Evolutionary conservation across 371 early-diverging fungal genomes (phyloP).

Genomic region (Mortierella sp.): DNA sequence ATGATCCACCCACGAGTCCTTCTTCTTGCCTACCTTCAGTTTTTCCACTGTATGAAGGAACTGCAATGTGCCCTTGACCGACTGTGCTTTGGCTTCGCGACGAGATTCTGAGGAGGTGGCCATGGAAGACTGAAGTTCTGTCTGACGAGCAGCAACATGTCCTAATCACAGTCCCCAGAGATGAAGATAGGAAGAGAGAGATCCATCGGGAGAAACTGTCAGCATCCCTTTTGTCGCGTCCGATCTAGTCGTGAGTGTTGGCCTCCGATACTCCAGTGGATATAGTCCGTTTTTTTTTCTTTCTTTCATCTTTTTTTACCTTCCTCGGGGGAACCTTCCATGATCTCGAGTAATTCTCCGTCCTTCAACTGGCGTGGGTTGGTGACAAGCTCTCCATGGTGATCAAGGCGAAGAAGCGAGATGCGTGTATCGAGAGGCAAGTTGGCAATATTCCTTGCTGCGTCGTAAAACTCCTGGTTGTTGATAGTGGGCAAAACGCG

Average conservation of each 20-base stretch:
- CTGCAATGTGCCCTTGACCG: slow-evolving; percentile 45
- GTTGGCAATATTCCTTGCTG: slow-evolving; percentile 38
- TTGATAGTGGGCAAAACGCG: slow-evolving; percentile 25
- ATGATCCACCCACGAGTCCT: too few species aligned
- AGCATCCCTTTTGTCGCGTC: not conserved
- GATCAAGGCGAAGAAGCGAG: slow-evolving; percentile 36
- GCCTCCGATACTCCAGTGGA: not conserved
- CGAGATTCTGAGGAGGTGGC: slow-evolving; percentile 4
- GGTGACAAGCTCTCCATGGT: slow-evolving; percentile 34
- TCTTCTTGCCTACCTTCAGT: slow-evolving; percentile 80
- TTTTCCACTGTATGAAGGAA: slow-evolving; percentile 75
- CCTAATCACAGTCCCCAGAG: not conserved
- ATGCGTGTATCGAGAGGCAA: slow-evolving; percentile 12
- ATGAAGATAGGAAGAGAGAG: not conserved
- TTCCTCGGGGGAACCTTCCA: slow-evolving; percentile 34
- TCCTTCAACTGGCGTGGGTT: slow-evolving; percentile 20
- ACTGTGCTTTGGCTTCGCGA: slow-evolving; percentile 22
- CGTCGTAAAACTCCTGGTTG: slow-evolving; percentile 22
- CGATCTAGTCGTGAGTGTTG: not conserved
- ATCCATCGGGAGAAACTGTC: not conserved
- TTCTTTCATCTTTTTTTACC: slow-evolving; percentile 17
- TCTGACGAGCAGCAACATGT: slow-evolving; percentile 31
- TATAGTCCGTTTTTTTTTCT: not conserved
- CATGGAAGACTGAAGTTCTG: slow-evolving; percentile 17
- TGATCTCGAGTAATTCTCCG: slow-evolving; percentile 45